Evolutionary conservation across 108 stramenopile species (phyloP).

Genomic region (Chaetoceros tenuissimus): DNA sequence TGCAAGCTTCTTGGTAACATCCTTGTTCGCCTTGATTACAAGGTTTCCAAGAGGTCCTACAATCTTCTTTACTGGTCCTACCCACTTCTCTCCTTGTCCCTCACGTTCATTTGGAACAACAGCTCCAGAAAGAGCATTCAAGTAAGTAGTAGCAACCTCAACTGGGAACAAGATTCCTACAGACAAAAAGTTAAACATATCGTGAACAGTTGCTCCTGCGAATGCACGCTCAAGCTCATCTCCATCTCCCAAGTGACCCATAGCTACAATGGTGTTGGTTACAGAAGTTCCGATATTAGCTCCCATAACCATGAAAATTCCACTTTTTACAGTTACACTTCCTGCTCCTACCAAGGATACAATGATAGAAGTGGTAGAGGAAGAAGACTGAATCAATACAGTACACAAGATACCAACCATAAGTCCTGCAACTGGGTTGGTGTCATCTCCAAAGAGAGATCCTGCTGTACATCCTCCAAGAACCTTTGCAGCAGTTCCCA

Average conservation of each 20-base stretch:
- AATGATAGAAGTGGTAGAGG: constrained; percentile 84
- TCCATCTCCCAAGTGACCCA: constrained; percentile 81
- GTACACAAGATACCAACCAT: constrained; percentile 80
- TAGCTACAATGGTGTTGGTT: constrained; percentile 81
- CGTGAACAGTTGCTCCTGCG: constrained; percentile 87
- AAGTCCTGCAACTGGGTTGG: constrained; percentile 80
- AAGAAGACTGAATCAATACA: constrained; percentile 79
- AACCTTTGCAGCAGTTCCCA: constrained; percentile 76
- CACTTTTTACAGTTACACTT: constrained; percentile 48
- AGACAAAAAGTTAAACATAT: constrained; percentile 84
- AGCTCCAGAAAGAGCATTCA: constrained; percentile 49
- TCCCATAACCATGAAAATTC: constrained; percentile 88
- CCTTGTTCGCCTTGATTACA: constrained; percentile 75
- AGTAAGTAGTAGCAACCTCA: constrained; percentile 52
- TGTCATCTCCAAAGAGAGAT: constrained; percentile 60
- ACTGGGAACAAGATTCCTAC: constrained; percentile 75
- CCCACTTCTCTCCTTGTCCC: constrained; percentile 59
- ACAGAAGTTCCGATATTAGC: constrained; percentile 85
- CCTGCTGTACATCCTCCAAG: constrained; percentile 76
- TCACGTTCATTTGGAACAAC: constrained; percentile 34
- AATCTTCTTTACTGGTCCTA: constrained; percentile 70
- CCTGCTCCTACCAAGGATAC: constrained; percentile 73
- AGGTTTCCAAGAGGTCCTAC: constrained; percentile 52
- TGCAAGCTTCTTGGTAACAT: constrained; percentile 63
- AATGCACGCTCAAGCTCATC: constrained; percentile 83